Evolutionary conservation across 176 grass and related monocot genomes (phyloP), one percentile per base, ranked within the genome.

Genomic region (Puya raimondii): DNA sequence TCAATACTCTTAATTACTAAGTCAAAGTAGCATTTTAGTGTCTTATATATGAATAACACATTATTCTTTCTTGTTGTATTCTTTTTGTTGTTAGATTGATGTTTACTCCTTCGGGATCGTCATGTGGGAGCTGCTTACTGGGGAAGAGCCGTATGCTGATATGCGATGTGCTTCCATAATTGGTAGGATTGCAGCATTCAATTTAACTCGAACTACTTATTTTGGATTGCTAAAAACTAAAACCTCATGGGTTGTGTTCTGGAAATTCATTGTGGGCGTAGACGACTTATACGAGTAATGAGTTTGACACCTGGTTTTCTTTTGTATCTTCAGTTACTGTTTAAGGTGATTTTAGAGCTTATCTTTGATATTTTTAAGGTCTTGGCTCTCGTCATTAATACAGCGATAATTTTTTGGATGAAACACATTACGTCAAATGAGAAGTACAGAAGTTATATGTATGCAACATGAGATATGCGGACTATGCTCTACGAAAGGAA

Each of bases 41-140:
- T 14, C 47, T 47, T 42, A 10, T 47, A 1, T 70, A 61, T 61
- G 56, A 61, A 70, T 11, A 51, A 52, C 1, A n/a, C 12, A 49
- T 48, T 22, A 51, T 47, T 1, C 68, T 29, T 67, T 66, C 50
- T 76, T 25, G 53, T 76, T 48, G 12, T 49, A 18, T 50, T 66
- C 21, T 9, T 3, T 48, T 29, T 70, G 21, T 80, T 42, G 33
- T 42, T 42, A 99, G 94, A 89, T 93, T 67, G 94, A 99, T 59
- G 94, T 99, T 42, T 99, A 99, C 69, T 99, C 94, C 13, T 99
- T 93, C 75, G 94, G 89, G 49, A 91, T 99, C 80, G 87, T 87
- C 63, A 88, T 99, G 94, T 99, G 94, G 94, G 89, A 99, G 74
- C 66, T 99, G 57, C 94, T 99, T 78, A 90, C 94, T 9, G 94